Evolutionary conservation across 2,329 filamentous ascomycete genomes (phyloP), one percentile per base, ranked within the genome.

Genomic region (Epichloe gansuensis): DNA sequence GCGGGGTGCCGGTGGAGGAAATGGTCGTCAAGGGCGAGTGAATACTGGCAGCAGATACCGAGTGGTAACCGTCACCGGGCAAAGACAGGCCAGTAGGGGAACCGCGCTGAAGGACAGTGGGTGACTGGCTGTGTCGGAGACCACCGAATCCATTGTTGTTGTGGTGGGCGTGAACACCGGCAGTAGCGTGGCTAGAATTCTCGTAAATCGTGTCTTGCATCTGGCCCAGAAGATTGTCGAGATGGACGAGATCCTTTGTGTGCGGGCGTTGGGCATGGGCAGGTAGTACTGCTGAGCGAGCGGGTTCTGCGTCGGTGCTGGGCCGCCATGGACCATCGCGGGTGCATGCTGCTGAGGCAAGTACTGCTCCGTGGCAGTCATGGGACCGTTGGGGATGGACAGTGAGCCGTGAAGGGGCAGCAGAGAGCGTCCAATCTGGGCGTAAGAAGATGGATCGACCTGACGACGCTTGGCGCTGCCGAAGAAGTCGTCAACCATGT

Each of bases 121-220:
- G 75, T 28, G 78, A 80, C 37, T 77, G 76, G 60, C 75, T 80
- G 62, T 77, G 72, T 57, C 81, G 79, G 68, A 79, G 75, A 59
- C 76, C 76, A 56, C 76, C 75, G 52, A 78, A 72, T 38, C 75
- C 65, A 62, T 86, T 83, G 64, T 89, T 85, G 47, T 84, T 80
- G 49, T 86, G 82, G 49, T 87, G 82, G 57, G 90, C 82, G 61
- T 87, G 86, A 54, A 94, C 80, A 54, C 88, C 86, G 44, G 86
- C 85, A 2, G 88, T 88, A 35, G 89, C 85, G 49, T 90, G 85
- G 61, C 83, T 88, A 52, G 90, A 84, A 67, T 85, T 95, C 72
- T 97, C 93, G 66, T 97, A 97, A 48, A 97, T 89, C 46, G 91
- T 96, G 58, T 86, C 84, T 71, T 96, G 91, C 77, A 97, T 91